Base-by-base conservation (phyloP, 345 rosid species). In the Firmiana major region DNA sequence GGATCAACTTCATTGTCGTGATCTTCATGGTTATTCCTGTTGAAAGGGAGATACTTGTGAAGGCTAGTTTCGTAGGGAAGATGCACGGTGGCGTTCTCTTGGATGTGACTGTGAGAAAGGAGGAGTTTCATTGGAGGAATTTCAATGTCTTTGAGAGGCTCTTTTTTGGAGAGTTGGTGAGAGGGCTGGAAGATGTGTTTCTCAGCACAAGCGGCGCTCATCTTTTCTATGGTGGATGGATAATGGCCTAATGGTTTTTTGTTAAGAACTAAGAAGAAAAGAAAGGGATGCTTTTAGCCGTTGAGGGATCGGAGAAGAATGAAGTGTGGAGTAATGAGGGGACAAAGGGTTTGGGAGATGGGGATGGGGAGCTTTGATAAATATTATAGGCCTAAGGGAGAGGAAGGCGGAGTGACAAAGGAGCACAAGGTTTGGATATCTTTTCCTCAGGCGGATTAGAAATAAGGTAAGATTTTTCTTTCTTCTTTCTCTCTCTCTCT, bases 71-170 rank as follows among this genome's bases (percentile, higher is more conserved):
- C 82, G 59, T 19, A 16, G 9, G 71, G 75, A 66, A 6, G 68
- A 9, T 42, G 74, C n/a, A 26, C 45, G 64, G 24, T 73, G 62
- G 75, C 8, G 24, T 12, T 54, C 69, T 63, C 24, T 45, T 21
- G 75, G 38, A 60, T 70, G 12, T 68, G 45, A 68, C 82, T 66
- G 43, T 71, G 71, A 64, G 73, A 16, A 64, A 83, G 63, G 51
- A 90, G 88, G 71, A 80, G 82, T 75, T 92, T 92, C 75, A 91
- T 84, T 4, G 92, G 91, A 31, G 93, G 92, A 75, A 90, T 88
- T 57, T 91, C 98, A 66, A 88, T 79, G 54, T 78, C 84, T n/a
- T 67, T 73, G 79, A 81, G 75, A 53, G 80, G 75, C 63, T 79
- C 75, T 77, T 74, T 81, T 60, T 53, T 81, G 63, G 80, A 59